Conservation (phyloP, 441 rosid species). For the Gossypium davidsonii region DNA sequence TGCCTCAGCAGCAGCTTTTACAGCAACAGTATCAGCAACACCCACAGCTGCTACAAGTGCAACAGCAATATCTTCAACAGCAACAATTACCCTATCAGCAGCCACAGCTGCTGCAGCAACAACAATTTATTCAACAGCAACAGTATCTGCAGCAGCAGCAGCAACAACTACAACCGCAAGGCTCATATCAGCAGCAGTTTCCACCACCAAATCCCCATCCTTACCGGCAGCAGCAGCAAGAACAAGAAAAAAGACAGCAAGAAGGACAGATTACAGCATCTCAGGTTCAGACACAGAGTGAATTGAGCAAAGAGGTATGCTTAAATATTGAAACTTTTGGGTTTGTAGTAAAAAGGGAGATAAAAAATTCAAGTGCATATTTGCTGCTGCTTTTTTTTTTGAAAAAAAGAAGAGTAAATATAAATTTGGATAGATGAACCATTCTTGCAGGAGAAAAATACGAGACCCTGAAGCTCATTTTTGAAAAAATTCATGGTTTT, state of each 20-base stretch:
- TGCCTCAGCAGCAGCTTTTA: conserved; percentile 28
- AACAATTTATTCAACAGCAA: conserved; percentile 22
- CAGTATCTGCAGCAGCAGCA: conserved; percentile 31
- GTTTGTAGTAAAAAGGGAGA: neutral
- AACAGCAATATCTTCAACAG: conserved; percentile 32
- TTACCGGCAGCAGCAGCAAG: conserved; percentile 17
- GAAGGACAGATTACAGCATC: conserved; percentile 17
- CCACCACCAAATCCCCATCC: conserved; percentile 13
- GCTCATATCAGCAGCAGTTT: conserved; percentile 14
- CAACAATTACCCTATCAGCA: conserved; percentile 21
- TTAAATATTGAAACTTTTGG: neutral
- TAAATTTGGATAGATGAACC: neutral
- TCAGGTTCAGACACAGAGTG: conserved; percentile 13
- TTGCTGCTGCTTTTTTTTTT: neutral
- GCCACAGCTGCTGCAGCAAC: conserved; percentile 21
- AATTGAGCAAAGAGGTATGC: conserved; percentile 11
- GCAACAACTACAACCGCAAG: conserved; percentile 22
- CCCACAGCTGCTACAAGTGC: conserved; percentile 27
- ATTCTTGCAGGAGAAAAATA: neutral
- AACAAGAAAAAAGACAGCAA: conserved; percentile 21
- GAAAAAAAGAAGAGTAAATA: neutral
- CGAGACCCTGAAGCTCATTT: neutral
- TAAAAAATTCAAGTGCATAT: neutral
- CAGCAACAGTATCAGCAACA: conserved; percentile 30
- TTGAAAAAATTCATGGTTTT: neutral